Conservation (phyloP, 106 monocot genomes). For the Dioscorea dumetorum region DNA sequence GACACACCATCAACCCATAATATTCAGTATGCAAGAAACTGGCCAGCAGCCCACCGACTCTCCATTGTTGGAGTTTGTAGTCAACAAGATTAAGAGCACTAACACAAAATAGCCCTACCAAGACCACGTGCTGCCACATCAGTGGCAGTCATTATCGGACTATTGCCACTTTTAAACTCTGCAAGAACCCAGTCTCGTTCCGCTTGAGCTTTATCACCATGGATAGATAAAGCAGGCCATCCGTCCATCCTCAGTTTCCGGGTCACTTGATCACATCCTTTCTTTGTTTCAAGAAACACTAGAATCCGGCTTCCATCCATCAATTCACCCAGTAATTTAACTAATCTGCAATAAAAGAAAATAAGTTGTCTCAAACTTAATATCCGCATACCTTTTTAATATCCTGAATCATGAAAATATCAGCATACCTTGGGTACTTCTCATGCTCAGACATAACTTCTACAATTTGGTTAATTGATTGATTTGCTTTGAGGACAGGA, state of each 20-base stretch:
- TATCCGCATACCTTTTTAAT: background rate
- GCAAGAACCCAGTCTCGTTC: constrained; percentile 96
- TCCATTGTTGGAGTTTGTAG: constrained; percentile 32
- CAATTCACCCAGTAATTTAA: constrained; percentile 66
- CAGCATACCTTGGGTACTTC: constrained; percentile 74
- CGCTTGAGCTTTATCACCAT: constrained; percentile 93
- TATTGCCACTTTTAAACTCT: constrained; percentile 89
- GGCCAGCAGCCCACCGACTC: constrained; percentile 78
- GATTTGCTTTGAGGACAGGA: constrained; percentile 87
- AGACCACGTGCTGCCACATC: constrained; percentile 99
- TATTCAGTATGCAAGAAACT: constrained; percentile 51
- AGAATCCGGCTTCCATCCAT: constrained; percentile 94
- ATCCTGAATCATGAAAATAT: background rate
- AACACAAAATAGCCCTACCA: constrained; percentile 76
- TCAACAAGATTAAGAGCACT: constrained; percentile 35
- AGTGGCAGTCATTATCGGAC: constrained; percentile 97
- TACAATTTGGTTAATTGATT: constrained; percentile 89
- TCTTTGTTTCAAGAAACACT: constrained; percentile 92
- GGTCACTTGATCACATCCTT: constrained; percentile 91
- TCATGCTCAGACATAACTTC: constrained; percentile 82
- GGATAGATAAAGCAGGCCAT: constrained; percentile 96
- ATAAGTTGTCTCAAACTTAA: background rate
- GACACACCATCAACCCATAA: constrained; percentile 58
- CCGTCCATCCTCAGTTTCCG: constrained; percentile 91
- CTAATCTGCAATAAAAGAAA: constrained; percentile 36